Percentiles rank a stretch among this genome's conserved stretches.
Conservation (phyloP, 2,329 filamentous ascomycete species). For the Apiospora marii region DNA sequence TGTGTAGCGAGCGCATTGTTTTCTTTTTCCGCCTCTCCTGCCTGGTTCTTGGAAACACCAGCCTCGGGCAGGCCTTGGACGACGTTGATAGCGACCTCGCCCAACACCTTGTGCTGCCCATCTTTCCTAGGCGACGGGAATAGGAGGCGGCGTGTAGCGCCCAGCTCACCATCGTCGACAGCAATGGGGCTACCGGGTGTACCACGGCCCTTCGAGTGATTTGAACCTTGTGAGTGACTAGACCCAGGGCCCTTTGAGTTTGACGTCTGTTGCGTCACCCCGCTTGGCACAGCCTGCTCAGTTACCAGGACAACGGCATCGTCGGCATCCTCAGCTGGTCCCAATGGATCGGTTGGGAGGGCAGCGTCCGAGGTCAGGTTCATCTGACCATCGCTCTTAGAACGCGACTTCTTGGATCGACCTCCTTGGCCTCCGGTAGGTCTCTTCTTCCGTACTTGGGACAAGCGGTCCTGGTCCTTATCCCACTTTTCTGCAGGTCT, state of each 20-base stretch:
- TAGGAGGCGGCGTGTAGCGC: conserved; percentile 71
- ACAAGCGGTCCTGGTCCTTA: conserved; percentile 62
- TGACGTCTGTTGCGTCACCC: not conserved
- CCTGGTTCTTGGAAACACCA: conserved; percentile 44
- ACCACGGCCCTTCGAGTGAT: conserved; percentile 63
- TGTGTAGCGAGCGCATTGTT: conserved; percentile 45
- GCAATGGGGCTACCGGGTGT: conserved; percentile 65
- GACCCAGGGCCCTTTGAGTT: conserved; percentile 45
- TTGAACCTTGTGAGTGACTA: conserved; percentile 54
- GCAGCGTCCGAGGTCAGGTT: conserved; percentile 63
- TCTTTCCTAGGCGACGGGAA: conserved; percentile 80
- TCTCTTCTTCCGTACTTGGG: conserved; percentile 59
- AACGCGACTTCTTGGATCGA: conserved; percentile 56
- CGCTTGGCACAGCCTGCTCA: not conserved
- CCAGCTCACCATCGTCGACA: conserved; percentile 58
- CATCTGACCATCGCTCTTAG: conserved; percentile 54
- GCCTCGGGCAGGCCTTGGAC: conserved; percentile 52
- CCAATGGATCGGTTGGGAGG: conserved; percentile 61
- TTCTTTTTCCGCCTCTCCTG: conserved; percentile 51
- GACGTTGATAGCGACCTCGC: conserved; percentile 63
- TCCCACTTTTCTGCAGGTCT: conserved; percentile 87
- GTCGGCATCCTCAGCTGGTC: conserved; percentile 52
- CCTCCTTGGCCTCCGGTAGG: conserved; percentile 49
- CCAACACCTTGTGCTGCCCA: conserved; percentile 67
- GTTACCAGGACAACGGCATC: conserved; percentile 37